Conservation (phyloP, 768 basidiomycete genomes). For the Suillus paluster region DNA sequence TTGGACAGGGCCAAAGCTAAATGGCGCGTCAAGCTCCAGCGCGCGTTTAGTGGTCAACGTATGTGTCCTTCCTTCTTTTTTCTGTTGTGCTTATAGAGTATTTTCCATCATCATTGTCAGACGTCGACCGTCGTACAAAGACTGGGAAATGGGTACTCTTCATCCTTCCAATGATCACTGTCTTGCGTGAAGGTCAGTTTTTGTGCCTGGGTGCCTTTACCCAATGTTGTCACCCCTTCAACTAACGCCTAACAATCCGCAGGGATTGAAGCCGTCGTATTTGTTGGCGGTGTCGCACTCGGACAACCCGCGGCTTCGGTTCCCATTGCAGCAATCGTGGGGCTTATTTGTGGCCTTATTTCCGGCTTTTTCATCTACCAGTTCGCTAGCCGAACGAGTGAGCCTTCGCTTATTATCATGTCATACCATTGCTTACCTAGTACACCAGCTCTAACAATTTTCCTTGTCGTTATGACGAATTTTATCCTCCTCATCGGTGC, state of each 20-base stretch:
- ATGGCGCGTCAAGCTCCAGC: slow-evolving; percentile 89
- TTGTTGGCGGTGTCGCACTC: slow-evolving; percentile 92
- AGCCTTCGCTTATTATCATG: slow-evolving; percentile 23
- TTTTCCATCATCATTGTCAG: slow-evolving; percentile 24
- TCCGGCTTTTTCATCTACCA: slow-evolving; percentile 80
- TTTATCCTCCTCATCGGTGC: slow-evolving; percentile 92
- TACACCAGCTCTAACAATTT: slow-evolving; percentile 69
- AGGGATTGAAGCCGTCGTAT: slow-evolving; percentile 90
- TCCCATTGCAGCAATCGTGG: slow-evolving; percentile 88
- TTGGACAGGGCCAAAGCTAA: slow-evolving; percentile 94
- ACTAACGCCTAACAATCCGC: neutral
- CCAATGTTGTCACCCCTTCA: neutral
- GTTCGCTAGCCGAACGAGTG: slow-evolving; percentile 76
- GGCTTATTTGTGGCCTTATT: slow-evolving; percentile 75
- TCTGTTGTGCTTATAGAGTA: neutral
- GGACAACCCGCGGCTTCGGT: slow-evolving; percentile 82
- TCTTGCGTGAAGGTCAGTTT: slow-evolving; percentile 83
- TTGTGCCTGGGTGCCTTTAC: neutral
- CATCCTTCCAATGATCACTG: slow-evolving; percentile 87
- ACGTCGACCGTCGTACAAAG: slow-evolving; percentile 50
- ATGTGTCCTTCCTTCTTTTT: slow-evolving; percentile 21
- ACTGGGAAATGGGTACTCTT: slow-evolving; percentile 88
- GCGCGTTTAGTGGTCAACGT: slow-evolving; percentile 71
- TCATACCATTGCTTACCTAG: neutral
- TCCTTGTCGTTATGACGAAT: slow-evolving; percentile 92